phyloP scores from a whole-genome alignment of 495 filamentous ascomycete species.

The Talaromyces ruber region DNA sequence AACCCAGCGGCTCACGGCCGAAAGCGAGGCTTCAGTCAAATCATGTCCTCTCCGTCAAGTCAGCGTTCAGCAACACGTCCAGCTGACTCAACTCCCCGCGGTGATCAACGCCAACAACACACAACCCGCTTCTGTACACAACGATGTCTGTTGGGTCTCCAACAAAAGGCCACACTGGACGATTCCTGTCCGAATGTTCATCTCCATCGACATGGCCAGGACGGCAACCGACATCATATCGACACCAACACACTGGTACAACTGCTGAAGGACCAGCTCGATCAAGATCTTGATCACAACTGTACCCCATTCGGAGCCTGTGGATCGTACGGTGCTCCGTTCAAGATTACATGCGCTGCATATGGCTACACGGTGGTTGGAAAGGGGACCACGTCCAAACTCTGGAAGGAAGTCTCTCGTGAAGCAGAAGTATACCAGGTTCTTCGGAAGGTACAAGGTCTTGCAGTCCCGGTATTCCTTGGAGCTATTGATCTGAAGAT shows the following conservation, averaged over 20 bases:
- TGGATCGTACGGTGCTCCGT: constrained; percentile 23
- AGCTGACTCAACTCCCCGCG: background rate
- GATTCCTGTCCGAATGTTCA: constrained; percentile 31
- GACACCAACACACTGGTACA: constrained; percentile 8
- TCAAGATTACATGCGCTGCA: constrained; percentile 27
- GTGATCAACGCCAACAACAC: background rate
- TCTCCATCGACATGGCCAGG: constrained; percentile 16
- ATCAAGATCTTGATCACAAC: constrained; percentile 18
- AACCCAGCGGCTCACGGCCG: constrained; percentile 13
- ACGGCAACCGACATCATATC: constrained; percentile 13
- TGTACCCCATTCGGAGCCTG: constrained; percentile 15
- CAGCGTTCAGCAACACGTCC: constrained; percentile 1
- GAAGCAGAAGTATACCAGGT: constrained; percentile 31
- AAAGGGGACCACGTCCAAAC: constrained; percentile 31
- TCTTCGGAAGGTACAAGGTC: constrained; percentile 26
- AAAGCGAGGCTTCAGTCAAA: constrained; percentile 20
- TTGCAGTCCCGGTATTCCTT: constrained; percentile 33
- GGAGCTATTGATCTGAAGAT: constrained; percentile 29
- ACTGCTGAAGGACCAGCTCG: constrained; percentile 16
- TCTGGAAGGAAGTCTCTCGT: constrained; percentile 26
- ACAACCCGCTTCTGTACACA: constrained; percentile 33
- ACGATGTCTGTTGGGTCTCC: constrained; percentile 35
- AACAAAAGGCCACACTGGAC: constrained; percentile 26
- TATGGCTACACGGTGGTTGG: constrained; percentile 40
- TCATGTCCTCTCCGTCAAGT: constrained; percentile 11